A percentile compares a stretch with the other conserved stretches of the same genome.
Conservation (phyloP, 2,329 filamentous ascomycete genomes). For the Alternaria arborescens region DNA sequence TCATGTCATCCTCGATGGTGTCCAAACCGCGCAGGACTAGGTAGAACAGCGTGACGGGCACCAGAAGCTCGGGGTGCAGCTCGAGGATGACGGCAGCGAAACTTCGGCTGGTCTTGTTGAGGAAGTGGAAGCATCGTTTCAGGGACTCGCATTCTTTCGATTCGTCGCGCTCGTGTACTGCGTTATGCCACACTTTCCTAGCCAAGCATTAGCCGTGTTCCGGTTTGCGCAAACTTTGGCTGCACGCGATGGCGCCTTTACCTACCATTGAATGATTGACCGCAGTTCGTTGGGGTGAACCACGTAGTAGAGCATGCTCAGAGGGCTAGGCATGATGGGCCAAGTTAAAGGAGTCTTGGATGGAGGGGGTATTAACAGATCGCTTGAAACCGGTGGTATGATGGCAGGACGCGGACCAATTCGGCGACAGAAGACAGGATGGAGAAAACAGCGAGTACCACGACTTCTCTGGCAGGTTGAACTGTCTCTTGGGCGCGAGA, state of each 20-base stretch:
- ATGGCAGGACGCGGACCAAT: constrained; percentile 16
- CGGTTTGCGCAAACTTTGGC: not conserved
- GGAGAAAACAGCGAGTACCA: not conserved
- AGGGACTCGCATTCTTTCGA: constrained; percentile 77
- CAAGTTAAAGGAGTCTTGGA: constrained; percentile 22
- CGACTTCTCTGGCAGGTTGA: not conserved
- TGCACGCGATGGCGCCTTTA: not conserved
- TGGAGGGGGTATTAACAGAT: constrained; percentile 14
- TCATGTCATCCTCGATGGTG: constrained; percentile 99
- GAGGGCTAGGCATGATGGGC: constrained; percentile 49
- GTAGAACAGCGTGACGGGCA: constrained; percentile 92
- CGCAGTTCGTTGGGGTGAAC: constrained; percentile 81
- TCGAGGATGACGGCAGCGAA: constrained; percentile 95
- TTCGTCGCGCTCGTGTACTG: constrained; percentile 83
- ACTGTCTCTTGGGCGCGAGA: constrained; percentile 5
- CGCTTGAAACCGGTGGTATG: constrained; percentile 3
- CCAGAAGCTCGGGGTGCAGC: constrained; percentile 89
- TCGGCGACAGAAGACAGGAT: not conserved
- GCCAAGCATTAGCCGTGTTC: constrained; percentile 18
- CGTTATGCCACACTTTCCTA: constrained; percentile 97
- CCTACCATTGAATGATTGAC: constrained; percentile 87
- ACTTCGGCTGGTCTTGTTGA: constrained; percentile 89
- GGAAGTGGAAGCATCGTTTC: constrained; percentile 83
- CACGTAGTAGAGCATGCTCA: constrained; percentile 72
- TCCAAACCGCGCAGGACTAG: constrained; percentile 89